Base-by-base conservation (phyloP, 495 filamentous ascomycete genomes). In the Penicillium longicatenatum region DNA sequence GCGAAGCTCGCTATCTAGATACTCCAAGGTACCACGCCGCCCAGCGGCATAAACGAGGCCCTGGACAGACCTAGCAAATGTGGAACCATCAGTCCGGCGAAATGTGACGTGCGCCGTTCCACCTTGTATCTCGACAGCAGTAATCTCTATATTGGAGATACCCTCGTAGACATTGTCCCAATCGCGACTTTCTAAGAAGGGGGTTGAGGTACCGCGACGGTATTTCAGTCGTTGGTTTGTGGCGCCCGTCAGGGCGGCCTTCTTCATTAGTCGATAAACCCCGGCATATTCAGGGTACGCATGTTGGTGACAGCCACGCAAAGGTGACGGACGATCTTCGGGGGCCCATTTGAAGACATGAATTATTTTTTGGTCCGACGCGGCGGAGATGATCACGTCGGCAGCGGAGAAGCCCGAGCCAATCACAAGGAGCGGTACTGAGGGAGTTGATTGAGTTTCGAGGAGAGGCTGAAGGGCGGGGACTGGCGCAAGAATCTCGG, bases 271-370 rank as follows among this genome's bases (percentile, higher is more conserved):
- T 17, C 83, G 75, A 60, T 89, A 88, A 10, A 89, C 74, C 42
- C 78, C 73, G 0, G 86, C 84, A 63, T 89, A 88, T 54, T 89
- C 86, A 0, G 86, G 86, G 61, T 89, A 89, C 35, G 85, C 86
- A 17, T 82, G 75, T 39, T 82, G 77, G 68, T 89, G 86, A 44
- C 86, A 89, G 21, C 79, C 79, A 8, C 80, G 79, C 19, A 88
- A 66, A 1, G 85, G 85, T 0, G 82, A 86, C 0, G 84, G 84
- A 24, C 79, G 75, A 7, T 76, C 66, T 17, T 84, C 74, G 0
- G 83, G 79, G 24, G 77, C 72, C 86, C 86, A 89, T 64, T 81
- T 84, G 65, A 82, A 89, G 24, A 86, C 61, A 62, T 89, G 86
- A 7, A 88, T 55, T 39, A 89, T 82, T 57, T 80, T 81, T 45